Conservation (phyloP, 176 grass and related monocot species). For the Neostapfia colusana region DNA sequence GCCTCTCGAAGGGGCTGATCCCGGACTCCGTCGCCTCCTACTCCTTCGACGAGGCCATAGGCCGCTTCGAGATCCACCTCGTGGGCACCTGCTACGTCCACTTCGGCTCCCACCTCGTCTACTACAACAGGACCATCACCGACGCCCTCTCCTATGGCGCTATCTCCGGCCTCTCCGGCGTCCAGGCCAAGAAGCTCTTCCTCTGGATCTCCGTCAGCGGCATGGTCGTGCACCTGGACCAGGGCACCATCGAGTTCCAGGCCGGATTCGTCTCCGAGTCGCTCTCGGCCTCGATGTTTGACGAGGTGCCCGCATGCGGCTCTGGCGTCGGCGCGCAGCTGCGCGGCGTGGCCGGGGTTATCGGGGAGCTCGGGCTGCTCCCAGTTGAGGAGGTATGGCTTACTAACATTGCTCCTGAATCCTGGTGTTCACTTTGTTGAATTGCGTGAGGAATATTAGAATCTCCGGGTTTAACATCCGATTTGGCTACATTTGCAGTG, state of each 20-base stretch:
- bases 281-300: constrained; percentile 44
- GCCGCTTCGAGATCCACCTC: constrained; percentile 73
- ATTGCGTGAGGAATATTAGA: background rate
- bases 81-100: constrained; percentile 61
- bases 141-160: constrained; percentile 53
- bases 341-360: constrained; percentile 52
- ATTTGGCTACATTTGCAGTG: background rate
- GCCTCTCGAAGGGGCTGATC: constrained; percentile 72
- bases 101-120: constrained; percentile 62
- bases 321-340: constrained; percentile 33
- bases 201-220: constrained; percentile 65
- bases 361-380: constrained; percentile 55
- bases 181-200: constrained; percentile 80
- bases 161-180: constrained; percentile 63
- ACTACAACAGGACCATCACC: constrained; percentile 56
- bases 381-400: constrained; percentile 50
- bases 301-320: constrained; percentile 51
- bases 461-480: background rate
- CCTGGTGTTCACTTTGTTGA: background rate
- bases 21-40: constrained; percentile 62
- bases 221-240: constrained; percentile 51
- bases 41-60: constrained; percentile 46
- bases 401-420: background rate
- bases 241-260: constrained; percentile 63
- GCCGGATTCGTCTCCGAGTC: constrained; percentile 59